Evolutionary conservation across 2,329 filamentous ascomycete species (phyloP).

Genomic region (Ustilaginoidea virens): DNA sequence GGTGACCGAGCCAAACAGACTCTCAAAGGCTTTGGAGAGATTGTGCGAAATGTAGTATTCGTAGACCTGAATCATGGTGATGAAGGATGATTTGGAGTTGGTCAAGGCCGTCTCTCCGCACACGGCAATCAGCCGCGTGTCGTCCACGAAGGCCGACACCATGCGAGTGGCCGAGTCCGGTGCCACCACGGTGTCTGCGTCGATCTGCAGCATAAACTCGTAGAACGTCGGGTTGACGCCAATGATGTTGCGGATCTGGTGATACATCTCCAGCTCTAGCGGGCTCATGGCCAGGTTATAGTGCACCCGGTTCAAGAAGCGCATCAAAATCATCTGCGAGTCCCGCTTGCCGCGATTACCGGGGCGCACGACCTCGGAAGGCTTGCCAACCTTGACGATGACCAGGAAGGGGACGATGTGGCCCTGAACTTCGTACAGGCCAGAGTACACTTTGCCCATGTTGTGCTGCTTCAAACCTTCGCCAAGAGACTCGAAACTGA

Average conservation of each 20-base stretch:
- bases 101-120: conserved; percentile 90
- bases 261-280: conserved; percentile 93
- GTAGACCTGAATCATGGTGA: conserved; percentile 99
- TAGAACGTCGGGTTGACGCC: conserved; percentile 98
- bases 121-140: conserved; percentile 82
- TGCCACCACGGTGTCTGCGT: conserved; percentile 90
- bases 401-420: conserved; percentile 98
- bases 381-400: conserved; percentile 93
- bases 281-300: conserved; percentile 96
- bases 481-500: conserved; percentile 92
- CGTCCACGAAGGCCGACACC: conserved; percentile 77
- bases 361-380: conserved; percentile 84
- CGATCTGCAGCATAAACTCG: conserved; percentile 91
- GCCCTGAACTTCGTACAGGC: conserved; percentile 91
- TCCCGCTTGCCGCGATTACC: conserved; percentile 99
- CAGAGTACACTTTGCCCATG: conserved; percentile 98
- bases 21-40: conserved; percentile 90
- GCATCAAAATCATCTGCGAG: conserved; percentile 96
- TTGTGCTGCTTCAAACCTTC: conserved; percentile 97
- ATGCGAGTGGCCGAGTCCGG: conserved; percentile 83
- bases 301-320: conserved; percentile 97
- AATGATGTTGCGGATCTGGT: conserved; percentile 97
- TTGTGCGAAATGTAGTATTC: conserved; percentile 99
- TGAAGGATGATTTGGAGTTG: conserved; percentile 83
- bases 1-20: conserved; percentile 90